Percentiles rank a stretch among this genome's conserved stretches.
phyloP scores from a whole-genome alignment of 2,329 filamentous ascomycete species.

The Aspergillus niger region DNA sequence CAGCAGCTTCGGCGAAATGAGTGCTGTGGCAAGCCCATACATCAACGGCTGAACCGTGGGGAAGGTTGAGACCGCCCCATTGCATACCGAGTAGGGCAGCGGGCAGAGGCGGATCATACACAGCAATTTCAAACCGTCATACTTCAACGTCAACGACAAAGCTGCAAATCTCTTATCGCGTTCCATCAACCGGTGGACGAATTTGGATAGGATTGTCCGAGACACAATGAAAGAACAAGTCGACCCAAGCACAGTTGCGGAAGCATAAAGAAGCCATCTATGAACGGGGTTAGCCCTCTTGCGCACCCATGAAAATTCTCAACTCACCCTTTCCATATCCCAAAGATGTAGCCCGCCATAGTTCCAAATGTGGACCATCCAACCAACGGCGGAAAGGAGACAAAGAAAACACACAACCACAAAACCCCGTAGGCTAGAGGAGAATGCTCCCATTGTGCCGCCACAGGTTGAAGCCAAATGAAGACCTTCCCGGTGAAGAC shows the following conservation, averaged over 20 bases:
- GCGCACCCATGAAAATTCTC: not conserved
- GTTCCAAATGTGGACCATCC: slow-evolving; percentile 80
- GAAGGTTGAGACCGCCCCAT: slow-evolving; percentile 91
- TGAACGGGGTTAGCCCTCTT: slow-evolving; percentile 26
- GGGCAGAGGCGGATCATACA: slow-evolving; percentile 92
- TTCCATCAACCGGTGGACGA: slow-evolving; percentile 79
- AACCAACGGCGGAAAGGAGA: slow-evolving; percentile 83
- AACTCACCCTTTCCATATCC: slow-evolving; percentile 69
- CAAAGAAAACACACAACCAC: slow-evolving; percentile 72
- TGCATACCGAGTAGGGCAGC: slow-evolving; percentile 87
- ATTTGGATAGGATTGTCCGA: slow-evolving; percentile 73
- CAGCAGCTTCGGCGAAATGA: slow-evolving; percentile 82
- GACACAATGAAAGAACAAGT: slow-evolving; percentile 78
- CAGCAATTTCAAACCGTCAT: slow-evolving; percentile 84
- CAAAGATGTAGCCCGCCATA: slow-evolving; percentile 70
- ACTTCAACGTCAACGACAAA: slow-evolving; percentile 80
- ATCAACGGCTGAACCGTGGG: slow-evolving; percentile 76
- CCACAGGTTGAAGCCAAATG: slow-evolving; percentile 69
- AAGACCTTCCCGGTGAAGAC: slow-evolving; percentile 82
- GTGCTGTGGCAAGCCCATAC: slow-evolving; percentile 79
- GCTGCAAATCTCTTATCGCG: slow-evolving; percentile 86
- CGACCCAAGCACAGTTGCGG: slow-evolving; percentile 76
- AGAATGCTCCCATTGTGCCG: slow-evolving; percentile 74
- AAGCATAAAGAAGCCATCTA: slow-evolving; percentile 81
- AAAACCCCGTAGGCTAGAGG: slow-evolving; percentile 72